Evolutionary conservation across 2,329 filamentous ascomycete species (phyloP).

Genomic region (Colletotrichum noveboracense): DNA sequence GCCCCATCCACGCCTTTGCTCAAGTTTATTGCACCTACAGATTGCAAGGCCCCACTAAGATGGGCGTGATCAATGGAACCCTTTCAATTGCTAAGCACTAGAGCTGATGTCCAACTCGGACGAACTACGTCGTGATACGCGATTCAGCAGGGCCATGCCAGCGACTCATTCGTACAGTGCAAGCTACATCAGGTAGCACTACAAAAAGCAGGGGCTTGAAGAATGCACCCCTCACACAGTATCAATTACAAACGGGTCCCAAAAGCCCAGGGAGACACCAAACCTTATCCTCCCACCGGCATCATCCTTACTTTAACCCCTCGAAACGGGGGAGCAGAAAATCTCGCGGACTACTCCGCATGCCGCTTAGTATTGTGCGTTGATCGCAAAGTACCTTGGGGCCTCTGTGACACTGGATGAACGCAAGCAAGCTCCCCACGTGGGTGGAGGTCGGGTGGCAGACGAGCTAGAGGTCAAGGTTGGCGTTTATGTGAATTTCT

Average conservation of each 20-base stretch:
- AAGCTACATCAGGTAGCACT: background rate
- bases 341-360: background rate
- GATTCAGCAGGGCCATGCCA: background rate
- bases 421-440: background rate
- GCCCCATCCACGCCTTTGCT: background rate
- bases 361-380: rapidly evolving
- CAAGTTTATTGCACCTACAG: background rate
- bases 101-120: background rate
- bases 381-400: background rate
- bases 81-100: background rate
- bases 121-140: background rate
- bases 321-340: background rate
- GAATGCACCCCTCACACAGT: background rate
- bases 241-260: background rate
- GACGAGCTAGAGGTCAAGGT: background rate
- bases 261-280: background rate
- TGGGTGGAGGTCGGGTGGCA: rapidly evolving
- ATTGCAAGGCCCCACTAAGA: background rate
- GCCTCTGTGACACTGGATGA: too few species aligned
- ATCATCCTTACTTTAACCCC: background rate
- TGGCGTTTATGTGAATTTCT: rapidly evolving
- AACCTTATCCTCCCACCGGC: background rate
- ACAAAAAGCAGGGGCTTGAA: background rate
- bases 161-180: background rate
- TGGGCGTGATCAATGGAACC: background rate